These are phyloP conservation scores for Apophysomyces ossiformis DNA, from an alignment of 371 early-diverging fungal genomes.

Conservation along the genomic window DNA sequence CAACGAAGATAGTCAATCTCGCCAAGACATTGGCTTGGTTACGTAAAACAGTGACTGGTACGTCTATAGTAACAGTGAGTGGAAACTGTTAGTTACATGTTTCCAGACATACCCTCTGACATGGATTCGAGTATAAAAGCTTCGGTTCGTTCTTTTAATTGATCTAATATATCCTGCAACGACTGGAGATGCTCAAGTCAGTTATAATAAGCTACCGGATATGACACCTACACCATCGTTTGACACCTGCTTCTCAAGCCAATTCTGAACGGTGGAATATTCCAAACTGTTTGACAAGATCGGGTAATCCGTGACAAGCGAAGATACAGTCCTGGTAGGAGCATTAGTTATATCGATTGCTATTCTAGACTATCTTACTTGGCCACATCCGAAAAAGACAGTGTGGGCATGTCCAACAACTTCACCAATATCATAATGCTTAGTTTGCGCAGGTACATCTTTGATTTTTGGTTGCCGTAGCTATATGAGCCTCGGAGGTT, in stretches of 20 bases:
- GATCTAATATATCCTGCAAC: neutral
- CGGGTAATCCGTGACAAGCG: constrained; percentile 40
- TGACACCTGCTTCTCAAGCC: constrained; percentile 31
- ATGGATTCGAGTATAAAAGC: constrained; percentile 15
- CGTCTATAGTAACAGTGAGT: constrained; percentile 23
- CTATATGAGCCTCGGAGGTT: neutral
- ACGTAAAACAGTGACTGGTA: constrained; percentile 39
- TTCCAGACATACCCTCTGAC: constrained; percentile 14
- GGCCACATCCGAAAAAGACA: constrained; percentile 53
- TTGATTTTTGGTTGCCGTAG: constrained; percentile 32
- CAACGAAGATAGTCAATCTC: constrained; percentile 31
- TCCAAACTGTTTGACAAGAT: constrained; percentile 24
- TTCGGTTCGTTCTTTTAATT: constrained; percentile 16
- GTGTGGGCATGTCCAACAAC: constrained; percentile 21
- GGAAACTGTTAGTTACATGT: too few species aligned
- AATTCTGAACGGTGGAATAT: constrained; percentile 27
- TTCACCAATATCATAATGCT: constrained; percentile 31
- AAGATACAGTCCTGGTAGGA: constrained; percentile 37
- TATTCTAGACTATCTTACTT: constrained; percentile 30
- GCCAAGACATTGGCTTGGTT: constrained; percentile 46
- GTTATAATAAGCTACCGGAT: neutral
- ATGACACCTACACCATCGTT: constrained; percentile 28
- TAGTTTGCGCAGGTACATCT: constrained; percentile 43
- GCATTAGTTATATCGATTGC: neutral
- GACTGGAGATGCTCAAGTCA: neutral